A percentile compares a stretch with the other conserved stretches of the same genome.
phyloP scores from a whole-genome alignment of 805 yeast genomes.

The Kuraishia capsulata region DNA sequence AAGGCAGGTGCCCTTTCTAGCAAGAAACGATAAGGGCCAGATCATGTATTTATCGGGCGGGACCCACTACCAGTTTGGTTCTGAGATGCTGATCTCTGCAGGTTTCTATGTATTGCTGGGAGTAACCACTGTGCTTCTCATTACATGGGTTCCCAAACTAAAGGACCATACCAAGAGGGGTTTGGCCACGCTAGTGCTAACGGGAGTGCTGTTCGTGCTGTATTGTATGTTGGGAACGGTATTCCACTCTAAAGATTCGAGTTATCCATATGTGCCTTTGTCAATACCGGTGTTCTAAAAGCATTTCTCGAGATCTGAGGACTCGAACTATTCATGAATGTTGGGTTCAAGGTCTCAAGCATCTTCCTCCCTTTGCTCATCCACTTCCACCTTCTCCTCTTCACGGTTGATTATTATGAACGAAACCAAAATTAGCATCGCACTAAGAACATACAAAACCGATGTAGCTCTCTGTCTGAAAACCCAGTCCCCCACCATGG shows the following conservation, averaged over 20 bases:
- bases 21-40: conserved; percentile 38
- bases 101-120: conserved; percentile 40
- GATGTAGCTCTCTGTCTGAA: conserved; percentile 58
- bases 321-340: too few species aligned
- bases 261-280: conserved; percentile 34
- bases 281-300: conserved; percentile 10
- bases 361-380: conserved; percentile 13
- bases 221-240: conserved; percentile 35
- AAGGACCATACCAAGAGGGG: conserved; percentile 2
- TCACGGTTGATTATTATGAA: conserved; percentile 77
- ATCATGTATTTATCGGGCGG: conserved; percentile 57
- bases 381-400: conserved; percentile 68
- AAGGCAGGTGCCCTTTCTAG: conserved; percentile 54
- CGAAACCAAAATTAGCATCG: conserved; percentile 68
- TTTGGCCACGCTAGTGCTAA: conserved; percentile 13
- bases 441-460: conserved; percentile 65
- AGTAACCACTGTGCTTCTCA: conserved; percentile 27
- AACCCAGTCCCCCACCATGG: conserved; percentile 83
- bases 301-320: too few species aligned
- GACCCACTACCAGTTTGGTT: conserved; percentile 58
- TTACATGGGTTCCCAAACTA: conserved; percentile 23
- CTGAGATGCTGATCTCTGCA: conserved; percentile 49
- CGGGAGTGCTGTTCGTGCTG: conserved; percentile 21
- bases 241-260: conserved; percentile 35
- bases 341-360: not conserved